A percentile compares a stretch with the other conserved stretches of the same genome.
These are phyloP conservation scores for Furcasterigmium sp. DNA, from an alignment of 2,329 filamentous ascomycete genomes.

Conservation along the genomic window DNA sequence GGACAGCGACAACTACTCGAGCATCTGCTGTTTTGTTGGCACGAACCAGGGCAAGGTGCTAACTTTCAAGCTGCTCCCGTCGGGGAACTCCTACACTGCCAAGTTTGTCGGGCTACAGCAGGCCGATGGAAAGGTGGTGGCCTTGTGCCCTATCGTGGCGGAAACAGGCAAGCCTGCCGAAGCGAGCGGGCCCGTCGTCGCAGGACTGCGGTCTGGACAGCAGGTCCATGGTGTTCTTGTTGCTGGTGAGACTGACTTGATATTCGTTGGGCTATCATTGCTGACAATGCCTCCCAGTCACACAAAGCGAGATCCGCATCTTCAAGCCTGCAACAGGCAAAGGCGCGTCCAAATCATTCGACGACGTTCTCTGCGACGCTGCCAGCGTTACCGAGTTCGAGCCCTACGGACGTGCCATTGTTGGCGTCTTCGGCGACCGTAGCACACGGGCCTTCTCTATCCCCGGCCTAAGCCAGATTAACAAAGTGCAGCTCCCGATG, in stretches of 20 bases:
- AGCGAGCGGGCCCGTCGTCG: slow-evolving; percentile 71
- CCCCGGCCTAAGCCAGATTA: slow-evolving; percentile 83
- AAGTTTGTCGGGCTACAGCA: slow-evolving; percentile 63
- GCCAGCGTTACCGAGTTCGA: slow-evolving; percentile 73
- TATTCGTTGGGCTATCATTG: not conserved
- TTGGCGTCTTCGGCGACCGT: slow-evolving; percentile 81
- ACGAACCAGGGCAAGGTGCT: slow-evolving; percentile 78
- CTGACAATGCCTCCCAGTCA: slow-evolving; percentile 36
- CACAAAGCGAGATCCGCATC: slow-evolving; percentile 71
- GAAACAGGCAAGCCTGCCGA: slow-evolving; percentile 70
- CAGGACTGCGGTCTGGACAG: slow-evolving; percentile 67
- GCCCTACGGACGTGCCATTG: slow-evolving; percentile 69
- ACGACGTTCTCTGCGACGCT: slow-evolving; percentile 74
- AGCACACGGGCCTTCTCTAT: slow-evolving; percentile 76
- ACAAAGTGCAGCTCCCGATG: slow-evolving; percentile 58
- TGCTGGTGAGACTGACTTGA: slow-evolving; percentile 47
- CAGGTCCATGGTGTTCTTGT: slow-evolving; percentile 78
- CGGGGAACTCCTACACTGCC: slow-evolving; percentile 66
- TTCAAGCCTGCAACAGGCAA: slow-evolving; percentile 82
- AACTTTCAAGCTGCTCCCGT: slow-evolving; percentile 86
- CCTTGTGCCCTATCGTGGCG: slow-evolving; percentile 72
- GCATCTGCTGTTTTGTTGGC: slow-evolving; percentile 86
- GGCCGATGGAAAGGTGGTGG: slow-evolving; percentile 66
- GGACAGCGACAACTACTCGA: slow-evolving; percentile 93
- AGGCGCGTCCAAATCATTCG: slow-evolving; percentile 88